Base-by-base conservation (phyloP, 495 filamentous ascomycete species). In the Aspergillus mulundensis region DNA sequence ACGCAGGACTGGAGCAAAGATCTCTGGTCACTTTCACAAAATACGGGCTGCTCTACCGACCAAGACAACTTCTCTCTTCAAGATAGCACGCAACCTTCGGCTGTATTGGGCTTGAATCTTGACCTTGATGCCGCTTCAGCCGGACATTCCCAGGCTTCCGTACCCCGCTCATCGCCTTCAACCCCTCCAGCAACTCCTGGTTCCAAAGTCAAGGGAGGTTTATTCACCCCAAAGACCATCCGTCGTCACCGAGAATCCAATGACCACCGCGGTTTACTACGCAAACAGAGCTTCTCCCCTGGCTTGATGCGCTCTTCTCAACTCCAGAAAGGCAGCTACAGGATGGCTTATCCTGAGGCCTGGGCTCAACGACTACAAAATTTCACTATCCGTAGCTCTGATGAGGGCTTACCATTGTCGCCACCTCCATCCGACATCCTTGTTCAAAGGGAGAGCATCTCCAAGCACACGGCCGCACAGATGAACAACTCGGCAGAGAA, bases 281-380 rank as follows among this genome's bases (percentile, higher is more conserved):
- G 66, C 61, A 78, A 77, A 62, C 72, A 76, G 59, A 74, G 68
- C 59, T 77, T 63, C 61, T 76, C 72, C 32, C 73, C 75, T 49
- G 71, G 67, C 57, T 57, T 76, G 59, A 69, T 66, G 59, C 73
- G 70, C 62, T 73, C 75, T 48, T 68, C 68, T 25, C 66, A 70
- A 42, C 56, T 67, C 14, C 65, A 68, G 30, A 73, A 69, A 55
- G 62, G 62, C 57, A 41, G 38, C 39, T 41, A 20, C 21, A 76
- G 65, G 61, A 76, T 79, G 74, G 69, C 73, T 36, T 73, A 76
- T 56, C 68, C 73, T 0, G 76, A 77, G 50, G 63, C 60, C 30
- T 77, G 72, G 71, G 61, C 66, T 38, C 69, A 72, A 57, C 65
- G 73, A 52, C 64, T 76, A 41, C 74, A 77, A 57, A 72, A 71